Percentiles rank a stretch among this genome's conserved stretches.
These are phyloP conservation scores for Trichoderma sp. DNA, from an alignment of 2,329 filamentous ascomycete species.

Conservation along the genomic window DNA sequence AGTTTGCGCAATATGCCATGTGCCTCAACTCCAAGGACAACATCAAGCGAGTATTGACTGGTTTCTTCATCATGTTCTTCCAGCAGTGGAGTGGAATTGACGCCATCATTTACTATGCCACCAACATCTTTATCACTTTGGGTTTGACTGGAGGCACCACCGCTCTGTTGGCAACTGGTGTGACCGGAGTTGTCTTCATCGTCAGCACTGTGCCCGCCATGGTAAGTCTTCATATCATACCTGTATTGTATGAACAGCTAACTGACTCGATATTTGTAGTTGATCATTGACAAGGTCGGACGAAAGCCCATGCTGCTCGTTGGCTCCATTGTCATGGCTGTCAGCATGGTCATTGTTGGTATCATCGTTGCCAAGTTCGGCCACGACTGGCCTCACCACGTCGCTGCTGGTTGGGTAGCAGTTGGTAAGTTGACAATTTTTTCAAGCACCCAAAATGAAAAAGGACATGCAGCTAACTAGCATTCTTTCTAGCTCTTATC, in stretches of 20 bases:
- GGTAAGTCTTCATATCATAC: neutral
- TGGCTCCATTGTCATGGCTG: conserved; percentile 68
- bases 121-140: conserved; percentile 65
- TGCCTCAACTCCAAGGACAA: conserved; percentile 48
- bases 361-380: conserved; percentile 64
- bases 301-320: conserved; percentile 60
- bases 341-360: conserved; percentile 69
- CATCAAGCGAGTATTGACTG: conserved; percentile 62
- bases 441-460: neutral
- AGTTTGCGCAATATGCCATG: conserved; percentile 50
- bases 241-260: neutral
- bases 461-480: neutral
- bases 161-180: conserved; percentile 65
- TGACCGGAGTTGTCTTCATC: conserved; percentile 69
- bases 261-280: conserved; percentile 19
- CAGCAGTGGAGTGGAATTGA: conserved; percentile 42
- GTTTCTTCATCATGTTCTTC: conserved; percentile 57
- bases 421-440: conserved; percentile 29
- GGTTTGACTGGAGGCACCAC: conserved; percentile 52
- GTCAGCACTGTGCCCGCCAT: conserved; percentile 65
- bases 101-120: conserved; percentile 64
- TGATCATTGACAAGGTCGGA: conserved; percentile 63
- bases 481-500: conserved; percentile 50
- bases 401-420: conserved; percentile 67
- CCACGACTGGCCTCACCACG: conserved; percentile 54